These are phyloP conservation scores for Dictyostelium intermedium DNA, from an alignment of 78 protist species.

Conservation along the genomic window DNA sequence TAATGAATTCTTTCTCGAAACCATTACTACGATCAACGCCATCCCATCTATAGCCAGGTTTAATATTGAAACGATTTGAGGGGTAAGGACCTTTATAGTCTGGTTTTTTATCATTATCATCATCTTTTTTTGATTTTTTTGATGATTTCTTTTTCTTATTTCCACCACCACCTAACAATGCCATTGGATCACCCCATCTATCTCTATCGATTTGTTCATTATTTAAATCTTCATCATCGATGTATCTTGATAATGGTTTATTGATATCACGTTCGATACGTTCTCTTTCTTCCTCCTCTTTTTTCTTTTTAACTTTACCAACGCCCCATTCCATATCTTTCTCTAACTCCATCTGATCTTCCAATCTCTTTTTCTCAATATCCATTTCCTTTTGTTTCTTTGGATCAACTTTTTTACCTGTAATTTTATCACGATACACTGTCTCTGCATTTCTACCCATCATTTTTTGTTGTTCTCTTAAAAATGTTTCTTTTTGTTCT, in stretches of 20 bases:
- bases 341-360: neutral
- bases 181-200: conserved; percentile 83
- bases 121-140: neutral
- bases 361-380: neutral
- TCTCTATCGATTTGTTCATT: conserved; percentile 20
- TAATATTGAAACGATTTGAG: conserved; percentile 50
- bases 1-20: conserved; percentile 46
- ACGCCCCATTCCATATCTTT: conserved; percentile 18
- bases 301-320: conserved; percentile 14
- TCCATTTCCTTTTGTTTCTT: neutral
- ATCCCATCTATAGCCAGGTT: conserved; percentile 78
- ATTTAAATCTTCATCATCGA: conserved; percentile 41
- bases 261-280: conserved; percentile 12
- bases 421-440: conserved; percentile 31
- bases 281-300: conserved; percentile 5
- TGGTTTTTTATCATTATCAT: conserved; percentile 37
- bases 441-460: conserved; percentile 39
- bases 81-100: conserved; percentile 52
- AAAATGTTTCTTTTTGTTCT: conserved; percentile 12
- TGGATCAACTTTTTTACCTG: conserved; percentile 29
- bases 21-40: conserved; percentile 73
- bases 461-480: conserved; percentile 17
- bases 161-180: neutral
- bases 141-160: neutral
- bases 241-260: conserved; percentile 33